Conservation (phyloP, 1,284 basidiomycete species). For the Fistulinella staudtii region DNA sequence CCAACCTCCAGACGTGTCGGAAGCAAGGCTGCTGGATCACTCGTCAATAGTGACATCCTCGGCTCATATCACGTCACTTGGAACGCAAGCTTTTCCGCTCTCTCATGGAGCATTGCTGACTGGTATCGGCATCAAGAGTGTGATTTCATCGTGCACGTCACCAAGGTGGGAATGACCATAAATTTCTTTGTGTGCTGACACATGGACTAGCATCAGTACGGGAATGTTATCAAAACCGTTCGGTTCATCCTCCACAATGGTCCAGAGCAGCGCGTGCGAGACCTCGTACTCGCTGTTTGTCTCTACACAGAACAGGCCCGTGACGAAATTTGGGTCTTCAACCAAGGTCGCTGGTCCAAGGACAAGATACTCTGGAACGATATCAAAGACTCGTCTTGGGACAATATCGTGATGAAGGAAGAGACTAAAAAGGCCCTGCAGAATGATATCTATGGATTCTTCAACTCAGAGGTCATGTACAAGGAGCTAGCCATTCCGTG, state of each 20-base stretch:
- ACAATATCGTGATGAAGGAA: constrained; percentile 71
- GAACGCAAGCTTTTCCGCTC: constrained; percentile 43
- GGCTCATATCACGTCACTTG: constrained; percentile 56
- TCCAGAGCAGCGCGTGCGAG: constrained; percentile 48
- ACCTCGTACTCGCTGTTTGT: constrained; percentile 52
- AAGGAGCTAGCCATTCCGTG: constrained; percentile 72
- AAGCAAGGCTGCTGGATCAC: constrained; percentile 44
- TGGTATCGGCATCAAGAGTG: constrained; percentile 35
- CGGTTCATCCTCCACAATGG: constrained; percentile 61
- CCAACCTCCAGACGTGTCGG: constrained; percentile 43
- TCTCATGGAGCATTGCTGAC: background rate
- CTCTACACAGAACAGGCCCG: constrained; percentile 51
- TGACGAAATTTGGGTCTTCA: constrained; percentile 74
- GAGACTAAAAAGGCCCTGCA: constrained; percentile 63
- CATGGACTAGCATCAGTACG: constrained; percentile 42
- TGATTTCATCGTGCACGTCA: constrained; percentile 46
- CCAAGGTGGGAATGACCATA: constrained; percentile 26
- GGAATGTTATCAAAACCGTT: constrained; percentile 34
- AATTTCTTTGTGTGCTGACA: constrained; percentile 3
- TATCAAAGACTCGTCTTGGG: constrained; percentile 71
- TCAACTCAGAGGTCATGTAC: constrained; percentile 66
- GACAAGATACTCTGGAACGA: constrained; percentile 59
- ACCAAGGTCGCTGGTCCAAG: constrained; percentile 66
- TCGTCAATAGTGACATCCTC: constrained; percentile 49
- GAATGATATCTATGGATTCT: constrained; percentile 76